Conservation (phyloP, 2,329 filamentous ascomycete genomes). For the Alternaria consortialis region DNA sequence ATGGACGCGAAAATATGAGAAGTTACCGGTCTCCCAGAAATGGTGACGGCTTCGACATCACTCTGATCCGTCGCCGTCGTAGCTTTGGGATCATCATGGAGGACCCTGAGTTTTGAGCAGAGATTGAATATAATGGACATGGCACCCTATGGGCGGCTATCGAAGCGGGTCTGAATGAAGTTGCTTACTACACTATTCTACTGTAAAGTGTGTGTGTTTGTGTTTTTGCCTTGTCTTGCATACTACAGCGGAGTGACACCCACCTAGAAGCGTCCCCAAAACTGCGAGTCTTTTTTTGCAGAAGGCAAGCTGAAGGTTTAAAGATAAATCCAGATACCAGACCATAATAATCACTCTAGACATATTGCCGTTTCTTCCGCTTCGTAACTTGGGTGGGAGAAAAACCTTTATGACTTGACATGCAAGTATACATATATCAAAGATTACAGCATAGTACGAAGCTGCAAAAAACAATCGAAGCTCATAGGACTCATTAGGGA, state of each 20-base stretch:
- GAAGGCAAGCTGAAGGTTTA: background rate
- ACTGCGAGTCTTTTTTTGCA: background rate
- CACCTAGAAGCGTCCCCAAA: background rate
- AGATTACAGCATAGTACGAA: background rate
- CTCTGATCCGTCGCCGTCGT: background rate
- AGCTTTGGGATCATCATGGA: slow-evolving; percentile 8
- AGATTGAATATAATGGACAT: background rate
- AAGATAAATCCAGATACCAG: background rate
- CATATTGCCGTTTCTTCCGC: background rate
- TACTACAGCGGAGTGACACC: background rate
- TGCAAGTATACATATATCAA: background rate
- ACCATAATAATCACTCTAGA: background rate
- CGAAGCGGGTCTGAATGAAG: background rate
- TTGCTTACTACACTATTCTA: slow-evolving; percentile 12
- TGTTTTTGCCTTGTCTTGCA: background rate
- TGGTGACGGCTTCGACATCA: background rate
- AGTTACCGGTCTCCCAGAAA: background rate
- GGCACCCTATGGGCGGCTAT: background rate
- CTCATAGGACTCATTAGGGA: background rate
- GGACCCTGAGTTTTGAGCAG: background rate
- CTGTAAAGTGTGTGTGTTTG: background rate
- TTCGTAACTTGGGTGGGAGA: background rate
- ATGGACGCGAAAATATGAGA: background rate
- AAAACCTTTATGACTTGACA: background rate
- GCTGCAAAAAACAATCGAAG: background rate